Percentiles rank a stretch among this genome's conserved stretches.
phyloP scores from a whole-genome alignment of 257 asterid species.

The Phtheirospermum japonicum region DNA sequence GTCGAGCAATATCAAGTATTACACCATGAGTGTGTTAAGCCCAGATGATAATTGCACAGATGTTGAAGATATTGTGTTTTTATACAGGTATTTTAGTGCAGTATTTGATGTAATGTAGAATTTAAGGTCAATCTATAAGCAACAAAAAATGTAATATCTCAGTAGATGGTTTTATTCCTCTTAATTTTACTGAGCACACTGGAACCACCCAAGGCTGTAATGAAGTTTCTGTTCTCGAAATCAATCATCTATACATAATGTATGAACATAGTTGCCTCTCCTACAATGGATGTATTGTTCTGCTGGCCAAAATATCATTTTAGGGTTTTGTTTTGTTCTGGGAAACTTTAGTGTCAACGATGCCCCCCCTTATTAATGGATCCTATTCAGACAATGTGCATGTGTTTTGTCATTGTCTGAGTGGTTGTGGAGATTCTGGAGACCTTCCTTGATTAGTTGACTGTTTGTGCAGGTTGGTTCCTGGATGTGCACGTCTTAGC shows the following conservation, averaged over 20 bases:
- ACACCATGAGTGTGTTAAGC: slow-evolving; percentile 94
- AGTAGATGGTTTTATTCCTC: slow-evolving; percentile 3
- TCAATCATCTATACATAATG: too few relatives aligned
- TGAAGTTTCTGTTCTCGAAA: too few relatives aligned
- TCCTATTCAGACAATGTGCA: not conserved
- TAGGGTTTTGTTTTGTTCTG: not conserved
- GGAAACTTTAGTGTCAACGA: not conserved
- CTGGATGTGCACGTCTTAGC: slow-evolving; percentile 88
- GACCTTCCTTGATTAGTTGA: slow-evolving; percentile 18
- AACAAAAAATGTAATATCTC: not conserved
- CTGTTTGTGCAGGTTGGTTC: slow-evolving; percentile 61
- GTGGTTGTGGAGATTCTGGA: slow-evolving; percentile 7
- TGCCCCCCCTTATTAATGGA: not conserved
- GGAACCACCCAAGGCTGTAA: too few relatives aligned
- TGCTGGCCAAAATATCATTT: not conserved
- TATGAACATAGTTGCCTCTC: too few relatives aligned
- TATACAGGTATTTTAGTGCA: slow-evolving; percentile 57
- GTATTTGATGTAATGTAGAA: slow-evolving; percentile 15
- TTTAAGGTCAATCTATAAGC: not conserved
- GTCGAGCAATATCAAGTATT: slow-evolving; percentile 76
- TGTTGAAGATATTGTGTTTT: slow-evolving; percentile 75
- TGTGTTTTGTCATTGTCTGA: slow-evolving; percentile 7
- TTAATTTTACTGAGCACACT: slow-evolving; percentile 8
- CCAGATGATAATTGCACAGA: slow-evolving; percentile 54
- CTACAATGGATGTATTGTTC: not conserved